These are phyloP conservation scores for Cairneyella variabilis DNA, from an alignment of 495 filamentous ascomycete species.

Conservation along the genomic window DNA sequence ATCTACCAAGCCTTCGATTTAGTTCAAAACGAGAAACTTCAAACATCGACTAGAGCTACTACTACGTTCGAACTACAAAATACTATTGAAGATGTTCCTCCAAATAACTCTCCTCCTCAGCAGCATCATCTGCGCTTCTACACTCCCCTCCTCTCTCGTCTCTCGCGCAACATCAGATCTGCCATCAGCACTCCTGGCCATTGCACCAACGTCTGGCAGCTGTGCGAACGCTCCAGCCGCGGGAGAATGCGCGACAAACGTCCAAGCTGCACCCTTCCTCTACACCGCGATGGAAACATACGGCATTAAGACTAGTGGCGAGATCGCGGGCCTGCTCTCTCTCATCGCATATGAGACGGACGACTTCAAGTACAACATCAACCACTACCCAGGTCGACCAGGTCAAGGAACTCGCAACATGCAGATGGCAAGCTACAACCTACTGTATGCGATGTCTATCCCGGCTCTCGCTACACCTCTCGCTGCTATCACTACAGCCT, in stretches of 20 bases:
- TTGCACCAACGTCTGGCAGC: conserved; percentile 21
- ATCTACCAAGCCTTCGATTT: no score
- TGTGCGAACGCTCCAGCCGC: conserved; percentile 17
- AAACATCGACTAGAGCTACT: no score
- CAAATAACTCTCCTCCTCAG: no score
- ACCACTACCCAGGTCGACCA: conserved; percentile 53
- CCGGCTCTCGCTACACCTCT: conserved; percentile 41
- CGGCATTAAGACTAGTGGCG: conserved; percentile 44
- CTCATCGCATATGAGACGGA: conserved; percentile 65
- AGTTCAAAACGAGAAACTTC: no score
- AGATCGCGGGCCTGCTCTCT: conserved; percentile 60
- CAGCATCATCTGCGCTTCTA: no score
- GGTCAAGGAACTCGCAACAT: conserved; percentile 85
- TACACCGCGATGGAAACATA: conserved; percentile 53
- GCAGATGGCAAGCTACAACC: conserved; percentile 59
- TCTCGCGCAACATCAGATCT: background rate
- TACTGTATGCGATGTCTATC: conserved; percentile 58
- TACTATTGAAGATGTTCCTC: no score
- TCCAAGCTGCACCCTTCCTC: conserved; percentile 56
- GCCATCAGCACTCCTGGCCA: conserved; percentile 14
- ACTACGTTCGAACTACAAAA: no score
- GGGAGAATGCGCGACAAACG: conserved; percentile 64
- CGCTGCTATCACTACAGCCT: conserved; percentile 28
- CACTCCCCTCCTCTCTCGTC: background rate
- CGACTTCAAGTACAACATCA: conserved; percentile 65